Evolutionary conservation across 345 rosid genomes (phyloP), one percentile per base, ranked within the genome.

Genomic region (Euclidium syriacum): DNA sequence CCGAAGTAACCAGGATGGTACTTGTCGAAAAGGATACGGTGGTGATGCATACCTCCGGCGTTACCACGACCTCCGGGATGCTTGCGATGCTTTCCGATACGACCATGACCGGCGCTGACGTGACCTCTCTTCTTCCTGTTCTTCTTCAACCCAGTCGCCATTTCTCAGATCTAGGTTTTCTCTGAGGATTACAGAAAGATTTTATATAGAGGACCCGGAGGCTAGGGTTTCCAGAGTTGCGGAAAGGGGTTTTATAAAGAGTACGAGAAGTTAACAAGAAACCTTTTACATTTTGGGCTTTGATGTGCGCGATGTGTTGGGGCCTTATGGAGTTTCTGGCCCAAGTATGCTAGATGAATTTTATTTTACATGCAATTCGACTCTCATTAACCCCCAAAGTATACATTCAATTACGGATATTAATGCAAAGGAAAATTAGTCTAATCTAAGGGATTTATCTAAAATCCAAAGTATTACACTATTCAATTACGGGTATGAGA

Each of bases 121-220:
- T 82, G 91, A 0, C 91, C 91, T 4, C 91, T 61, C 88, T 85
- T 85, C 91, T 85, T 85, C 65, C 89, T 59, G 76, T 81, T 81
- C 83, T 84, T 84, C 84, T 79, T 84, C 65, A 77, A 73, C 55
- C 75, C 35, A 52, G 85, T 83, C 40, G 88, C 73, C 88, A 81
- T 83, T 39, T 41, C 46, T 29, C 20, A 55, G 71, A 64, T 71
- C 65, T 71, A 39, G 42, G 49, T 26, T 1, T 39, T 29, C 16
- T 11, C 7, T 1, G 0, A 10, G 1, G 3, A 17, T 0, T 9
- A 0, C 32, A 23, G 3, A 29, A 26, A 2, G 17, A 30, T 38
- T 58, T 51, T 55, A 69, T 69, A 69, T 52, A 52, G 40, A 22
- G 16, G n/a, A 40, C 9, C 5, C 4, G 14, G n/a, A 33, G n/a